Percentiles rank a stretch among this genome's conserved stretches.
Conservation (phyloP, 208 protist genomes). For the Eutreptiella sp. region DNA sequence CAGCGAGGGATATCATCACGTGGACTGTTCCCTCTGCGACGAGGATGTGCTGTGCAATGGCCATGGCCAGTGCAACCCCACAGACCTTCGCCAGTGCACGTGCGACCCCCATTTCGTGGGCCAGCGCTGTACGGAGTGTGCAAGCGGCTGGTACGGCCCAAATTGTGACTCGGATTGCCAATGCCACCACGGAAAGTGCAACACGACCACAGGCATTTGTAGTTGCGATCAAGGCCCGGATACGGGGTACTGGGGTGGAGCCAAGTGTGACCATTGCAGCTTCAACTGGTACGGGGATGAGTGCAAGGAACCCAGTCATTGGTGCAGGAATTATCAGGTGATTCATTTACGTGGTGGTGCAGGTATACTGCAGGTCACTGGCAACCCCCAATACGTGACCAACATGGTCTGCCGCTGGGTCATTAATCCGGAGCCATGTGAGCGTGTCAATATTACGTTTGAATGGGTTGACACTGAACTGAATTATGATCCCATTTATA, state of each 20-base stretch:
- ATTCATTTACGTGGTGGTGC: background rate
- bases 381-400: background rate
- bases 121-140: background rate
- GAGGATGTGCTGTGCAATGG: slow-evolving; percentile 10
- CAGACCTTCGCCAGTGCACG: background rate
- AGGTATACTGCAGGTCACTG: background rate
- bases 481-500: too few relatives aligned
- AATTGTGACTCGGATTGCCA: slow-evolving; percentile 14
- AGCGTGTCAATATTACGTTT: too few relatives aligned
- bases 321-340: slow-evolving; percentile 3
- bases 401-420: slow-evolving; percentile 2
- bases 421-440: too few relatives aligned
- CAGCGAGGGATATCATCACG: slow-evolving; percentile 13
- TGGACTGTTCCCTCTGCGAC: slow-evolving; percentile 23
- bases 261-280: slow-evolving; percentile 3
- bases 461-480: too few relatives aligned
- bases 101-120: background rate
- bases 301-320: background rate
- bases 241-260: slow-evolving; percentile 1
- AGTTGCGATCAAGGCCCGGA: background rate
- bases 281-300: background rate
- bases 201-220: background rate
- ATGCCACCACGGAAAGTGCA: slow-evolving; percentile 13
- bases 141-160: slow-evolving; percentile 9
- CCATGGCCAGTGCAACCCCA: background rate